Evolutionary conservation across 768 basidiomycete species (phyloP).

Genomic region (Mycena rebaudengoi): DNA sequence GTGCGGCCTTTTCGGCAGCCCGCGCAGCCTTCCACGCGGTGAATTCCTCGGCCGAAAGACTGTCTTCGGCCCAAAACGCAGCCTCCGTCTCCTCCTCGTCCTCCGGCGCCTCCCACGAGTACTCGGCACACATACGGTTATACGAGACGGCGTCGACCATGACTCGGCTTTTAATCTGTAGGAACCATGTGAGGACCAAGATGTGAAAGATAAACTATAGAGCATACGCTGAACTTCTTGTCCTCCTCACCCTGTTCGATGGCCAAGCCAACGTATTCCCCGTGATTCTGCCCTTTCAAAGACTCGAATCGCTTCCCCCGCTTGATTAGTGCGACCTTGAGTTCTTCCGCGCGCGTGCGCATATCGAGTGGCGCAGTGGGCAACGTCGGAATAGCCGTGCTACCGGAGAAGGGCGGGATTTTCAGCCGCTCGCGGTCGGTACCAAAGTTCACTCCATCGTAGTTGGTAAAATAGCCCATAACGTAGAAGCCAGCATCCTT

Average conservation of each 20-base stretch:
- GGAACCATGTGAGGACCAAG: background rate
- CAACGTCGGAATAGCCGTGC: conserved; percentile 5
- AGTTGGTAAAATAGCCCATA: conserved; percentile 7
- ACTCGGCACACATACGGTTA: conserved; percentile 12
- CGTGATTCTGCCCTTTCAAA: conserved; percentile 21
- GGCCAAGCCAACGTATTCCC: conserved; percentile 22
- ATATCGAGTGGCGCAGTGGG: conserved; percentile 55
- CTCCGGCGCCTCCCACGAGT: conserved; percentile 9
- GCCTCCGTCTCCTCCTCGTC: conserved; percentile 11
- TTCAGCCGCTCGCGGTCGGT: background rate
- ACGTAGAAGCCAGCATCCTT: conserved; percentile 13
- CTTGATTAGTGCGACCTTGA: conserved; percentile 54
- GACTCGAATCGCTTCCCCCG: conserved; percentile 20
- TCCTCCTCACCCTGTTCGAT: conserved; percentile 13
- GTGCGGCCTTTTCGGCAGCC: conserved; percentile 18
- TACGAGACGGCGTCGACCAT: conserved; percentile 18
- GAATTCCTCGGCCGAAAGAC: conserved; percentile 19
- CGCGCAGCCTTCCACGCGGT: conserved; percentile 2
- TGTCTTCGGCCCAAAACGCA: conserved; percentile 20
- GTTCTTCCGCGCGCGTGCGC: conserved; percentile 66
- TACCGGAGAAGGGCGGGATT: conserved; percentile 19
- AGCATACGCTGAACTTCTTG: conserved; percentile 15
- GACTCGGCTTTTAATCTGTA: conserved; percentile 18
- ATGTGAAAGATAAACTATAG: background rate
- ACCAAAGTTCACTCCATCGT: conserved; percentile 24